A percentile compares a stretch with the other conserved stretches of the same genome.
phyloP scores from a whole-genome alignment of 768 basidiomycete genomes.

The Boletus reticulatus region DNA sequence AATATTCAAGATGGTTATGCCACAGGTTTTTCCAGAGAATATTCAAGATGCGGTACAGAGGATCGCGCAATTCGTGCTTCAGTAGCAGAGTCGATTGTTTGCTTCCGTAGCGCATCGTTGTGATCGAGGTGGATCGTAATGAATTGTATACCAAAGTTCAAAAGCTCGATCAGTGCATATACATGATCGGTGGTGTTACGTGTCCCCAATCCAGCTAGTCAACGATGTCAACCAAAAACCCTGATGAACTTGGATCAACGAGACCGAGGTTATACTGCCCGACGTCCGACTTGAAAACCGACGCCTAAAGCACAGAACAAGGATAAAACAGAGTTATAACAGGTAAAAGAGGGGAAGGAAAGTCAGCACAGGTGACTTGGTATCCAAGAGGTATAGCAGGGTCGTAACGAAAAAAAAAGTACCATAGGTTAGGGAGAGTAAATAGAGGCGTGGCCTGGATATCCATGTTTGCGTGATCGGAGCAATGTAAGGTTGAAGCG shows the following conservation, averaged over 20 bases:
- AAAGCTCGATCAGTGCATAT: constrained; percentile 3
- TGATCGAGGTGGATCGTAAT: no score
- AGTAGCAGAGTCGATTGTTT: no score
- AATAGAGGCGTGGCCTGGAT: constrained; percentile 8
- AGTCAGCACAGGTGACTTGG: constrained; percentile 13
- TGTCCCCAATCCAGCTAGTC: constrained; percentile 17
- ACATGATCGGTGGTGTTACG: constrained; percentile 12
- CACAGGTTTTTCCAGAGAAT: no score
- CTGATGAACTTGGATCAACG: constrained; percentile 2
- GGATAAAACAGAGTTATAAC: background rate
- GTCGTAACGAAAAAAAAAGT: constrained; percentile 6
- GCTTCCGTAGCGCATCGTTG: no score
- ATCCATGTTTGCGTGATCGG: constrained; percentile 8
- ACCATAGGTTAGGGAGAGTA: constrained; percentile 7
- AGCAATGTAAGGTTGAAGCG: constrained; percentile 5
- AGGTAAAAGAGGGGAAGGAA: background rate
- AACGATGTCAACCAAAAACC: constrained; percentile 10
- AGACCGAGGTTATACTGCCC: background rate
- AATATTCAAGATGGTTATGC: no score
- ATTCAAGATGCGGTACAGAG: constrained; percentile 12
- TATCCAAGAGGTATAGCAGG: constrained; percentile 25
- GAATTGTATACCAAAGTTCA: background rate
- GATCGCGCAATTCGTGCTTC: constrained; percentile 5
- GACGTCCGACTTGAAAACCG: constrained; percentile 2
- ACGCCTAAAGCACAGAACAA: constrained; percentile 6